phyloP scores from a whole-genome alignment of 805 yeast species.

The Schwanniomyces occidentalis region DNA sequence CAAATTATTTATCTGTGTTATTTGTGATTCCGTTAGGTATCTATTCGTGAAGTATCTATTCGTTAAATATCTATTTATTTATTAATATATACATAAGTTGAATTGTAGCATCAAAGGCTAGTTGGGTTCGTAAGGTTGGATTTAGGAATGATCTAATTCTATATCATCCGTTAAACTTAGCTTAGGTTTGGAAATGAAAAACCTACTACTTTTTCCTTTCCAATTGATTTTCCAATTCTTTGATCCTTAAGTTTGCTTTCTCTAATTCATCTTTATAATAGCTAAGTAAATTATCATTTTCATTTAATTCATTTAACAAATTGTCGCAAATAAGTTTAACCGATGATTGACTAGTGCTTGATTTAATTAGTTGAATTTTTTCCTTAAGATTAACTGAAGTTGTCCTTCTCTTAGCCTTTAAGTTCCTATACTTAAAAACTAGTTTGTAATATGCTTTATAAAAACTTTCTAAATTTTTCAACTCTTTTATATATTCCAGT shows the following conservation, averaged over 20 bases:
- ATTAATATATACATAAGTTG: too few relatives aligned
- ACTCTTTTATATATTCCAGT: constrained; percentile 28
- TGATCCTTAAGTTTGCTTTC: constrained; percentile 18
- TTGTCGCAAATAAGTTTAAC: constrained; percentile 23
- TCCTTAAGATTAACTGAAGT: constrained; percentile 11
- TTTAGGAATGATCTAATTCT: too few relatives aligned
- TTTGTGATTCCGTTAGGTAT: too few relatives aligned
- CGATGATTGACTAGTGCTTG: constrained; percentile 20
- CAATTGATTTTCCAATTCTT: constrained; percentile 15
- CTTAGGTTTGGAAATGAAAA: too few relatives aligned
- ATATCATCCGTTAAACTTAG: too few relatives aligned
- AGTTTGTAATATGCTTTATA: constrained; percentile 32
- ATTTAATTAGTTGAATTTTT: constrained; percentile 20
- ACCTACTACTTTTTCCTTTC: too few relatives aligned
- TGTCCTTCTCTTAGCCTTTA: constrained; percentile 16
- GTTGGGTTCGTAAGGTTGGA: too few relatives aligned
- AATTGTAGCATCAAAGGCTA: too few relatives aligned
- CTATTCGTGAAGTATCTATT: too few relatives aligned
- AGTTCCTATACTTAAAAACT: constrained; percentile 25
- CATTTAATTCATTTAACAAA: constrained; percentile 18
- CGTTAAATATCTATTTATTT: too few relatives aligned
- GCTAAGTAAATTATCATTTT: constrained; percentile 8
- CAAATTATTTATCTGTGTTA: too few relatives aligned
- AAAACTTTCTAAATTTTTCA: constrained; percentile 24
- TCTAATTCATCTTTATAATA: constrained; percentile 27